Evolutionary conservation across 306 rosid species (phyloP).

Genomic region (Sicyos edulis): DNA sequence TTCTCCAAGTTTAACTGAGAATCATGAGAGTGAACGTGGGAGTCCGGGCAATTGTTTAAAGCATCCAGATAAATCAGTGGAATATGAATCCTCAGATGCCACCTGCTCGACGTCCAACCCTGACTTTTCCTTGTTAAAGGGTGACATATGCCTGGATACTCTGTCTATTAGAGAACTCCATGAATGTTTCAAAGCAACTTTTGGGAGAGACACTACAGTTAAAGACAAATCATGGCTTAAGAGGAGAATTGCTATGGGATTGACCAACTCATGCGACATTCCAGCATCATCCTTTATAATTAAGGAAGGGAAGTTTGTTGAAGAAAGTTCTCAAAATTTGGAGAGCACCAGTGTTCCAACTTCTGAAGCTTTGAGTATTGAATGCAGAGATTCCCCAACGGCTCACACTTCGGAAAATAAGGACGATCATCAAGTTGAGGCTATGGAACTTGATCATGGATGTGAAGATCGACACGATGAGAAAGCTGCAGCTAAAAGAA

Average conservation of each 20-base stretch:
- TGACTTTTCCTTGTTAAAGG: conserved; percentile 51
- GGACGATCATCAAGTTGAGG: conserved; percentile 41
- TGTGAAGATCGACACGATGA: conserved; percentile 43
- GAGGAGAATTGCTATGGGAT: conserved; percentile 91
- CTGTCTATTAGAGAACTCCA: conserved; percentile 88
- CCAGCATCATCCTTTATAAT: conserved; percentile 61
- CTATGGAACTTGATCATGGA: conserved; percentile 43
- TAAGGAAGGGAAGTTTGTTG: conserved; percentile 51
- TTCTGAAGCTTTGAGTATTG: conserved; percentile 31
- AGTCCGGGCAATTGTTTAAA: conserved; percentile 46
- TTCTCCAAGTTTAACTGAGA: conserved; percentile 37
- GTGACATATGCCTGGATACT: conserved; percentile 76
- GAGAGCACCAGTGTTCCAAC: conserved; percentile 26
- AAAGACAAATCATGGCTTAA: conserved; percentile 90
- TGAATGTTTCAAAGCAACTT: conserved; percentile 73
- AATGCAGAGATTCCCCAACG: conserved; percentile 38
- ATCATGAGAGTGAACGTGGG: conserved; percentile 42
- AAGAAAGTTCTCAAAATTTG: conserved; percentile 39
- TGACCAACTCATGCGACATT: conserved; percentile 80
- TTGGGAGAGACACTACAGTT: conserved; percentile 91
- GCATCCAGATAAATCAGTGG: conserved; percentile 49
- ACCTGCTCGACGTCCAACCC: conserved; percentile 35
- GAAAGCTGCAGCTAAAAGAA: conserved; percentile 71
- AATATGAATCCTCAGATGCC: conserved; percentile 56
- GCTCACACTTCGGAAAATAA: conserved; percentile 34